A percentile compares a stretch with the other conserved stretches of the same genome.
Conservation (phyloP, 2,329 filamentous ascomycete genomes). For the Claviceps monticola region DNA sequence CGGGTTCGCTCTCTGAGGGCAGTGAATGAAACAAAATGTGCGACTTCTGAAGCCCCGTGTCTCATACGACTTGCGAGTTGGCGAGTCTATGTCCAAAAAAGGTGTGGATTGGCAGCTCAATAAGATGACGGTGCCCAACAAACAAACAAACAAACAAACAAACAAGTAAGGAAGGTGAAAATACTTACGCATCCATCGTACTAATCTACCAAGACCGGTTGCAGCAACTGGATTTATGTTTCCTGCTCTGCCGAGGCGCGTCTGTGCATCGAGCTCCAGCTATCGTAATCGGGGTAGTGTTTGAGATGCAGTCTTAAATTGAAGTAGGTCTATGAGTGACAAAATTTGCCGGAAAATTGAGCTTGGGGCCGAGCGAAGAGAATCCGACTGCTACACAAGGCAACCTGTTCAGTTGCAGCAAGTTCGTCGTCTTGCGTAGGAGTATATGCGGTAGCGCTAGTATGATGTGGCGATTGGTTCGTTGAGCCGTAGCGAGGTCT, state of each 20-base stretch:
- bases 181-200: slow-evolving; percentile 1
- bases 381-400: not conserved
- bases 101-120: not conserved
- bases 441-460: not conserved
- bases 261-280: not conserved
- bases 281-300: not conserved
- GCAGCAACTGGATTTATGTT: not conserved
- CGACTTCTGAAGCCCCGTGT: not conserved
- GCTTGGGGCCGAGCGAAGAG: not conserved
- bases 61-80: not conserved
- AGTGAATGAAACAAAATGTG: not conserved
- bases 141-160: too few relatives aligned
- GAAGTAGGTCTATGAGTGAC: not conserved
- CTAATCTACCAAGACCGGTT: not conserved
- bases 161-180: not conserved
- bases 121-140: too few relatives aligned
- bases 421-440: not conserved
- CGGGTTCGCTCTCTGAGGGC: not conserved
- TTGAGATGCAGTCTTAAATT: not conserved
- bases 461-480: not conserved
- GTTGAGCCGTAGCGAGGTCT: not conserved
- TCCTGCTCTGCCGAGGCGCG: not conserved
- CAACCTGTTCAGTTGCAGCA: not conserved
- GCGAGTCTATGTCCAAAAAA: not conserved
- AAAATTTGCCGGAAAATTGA: not conserved